These are phyloP conservation scores for Sporobolomyces pararoseus DNA, from an alignment of 768 basidiomycete genomes.

Conservation along the genomic window DNA sequence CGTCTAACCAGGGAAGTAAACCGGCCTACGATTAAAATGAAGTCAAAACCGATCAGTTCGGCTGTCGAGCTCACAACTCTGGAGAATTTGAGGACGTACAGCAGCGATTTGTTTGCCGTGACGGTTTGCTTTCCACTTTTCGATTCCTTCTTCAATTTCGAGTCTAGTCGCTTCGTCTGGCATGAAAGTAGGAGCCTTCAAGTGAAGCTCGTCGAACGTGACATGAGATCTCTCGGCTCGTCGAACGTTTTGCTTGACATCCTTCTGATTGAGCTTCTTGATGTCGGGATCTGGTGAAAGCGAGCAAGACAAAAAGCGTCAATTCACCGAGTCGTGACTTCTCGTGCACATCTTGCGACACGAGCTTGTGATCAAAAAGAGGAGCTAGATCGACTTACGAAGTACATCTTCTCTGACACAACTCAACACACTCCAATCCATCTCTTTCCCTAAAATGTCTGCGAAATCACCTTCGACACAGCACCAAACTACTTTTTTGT, in stretches of 20 bases:
- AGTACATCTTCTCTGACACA: conserved; percentile 38
- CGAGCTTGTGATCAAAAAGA: too few species aligned
- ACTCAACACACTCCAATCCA: conserved; percentile 26
- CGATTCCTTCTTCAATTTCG: conserved; percentile 47
- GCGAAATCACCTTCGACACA: conserved; percentile 24
- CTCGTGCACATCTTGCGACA: too few species aligned
- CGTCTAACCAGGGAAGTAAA: conserved; percentile 34
- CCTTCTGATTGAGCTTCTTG: conserved; percentile 37
- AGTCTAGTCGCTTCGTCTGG: conserved; percentile 13
- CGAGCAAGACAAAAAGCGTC: neutral
- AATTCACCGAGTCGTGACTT: too few species aligned
- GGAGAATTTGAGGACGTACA: conserved; percentile 23
- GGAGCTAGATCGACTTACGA: too few species aligned
- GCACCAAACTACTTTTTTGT: conserved; percentile 29
- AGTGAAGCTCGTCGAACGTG: conserved; percentile 27
- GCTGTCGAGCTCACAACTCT: too few species aligned
- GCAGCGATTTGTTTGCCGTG: conserved; percentile 37
- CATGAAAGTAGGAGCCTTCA: conserved; percentile 18
- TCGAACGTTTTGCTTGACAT: conserved; percentile 32
- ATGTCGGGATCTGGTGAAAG: conserved; percentile 29
- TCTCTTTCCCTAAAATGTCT: conserved; percentile 21
- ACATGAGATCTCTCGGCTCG: conserved; percentile 24
- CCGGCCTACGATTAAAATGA: too few species aligned
- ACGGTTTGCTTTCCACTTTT: conserved; percentile 26
- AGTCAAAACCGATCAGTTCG: too few species aligned